Base-by-base conservation (phyloP, 345 rosid genomes). In the Hibiscus trionum region DNA sequence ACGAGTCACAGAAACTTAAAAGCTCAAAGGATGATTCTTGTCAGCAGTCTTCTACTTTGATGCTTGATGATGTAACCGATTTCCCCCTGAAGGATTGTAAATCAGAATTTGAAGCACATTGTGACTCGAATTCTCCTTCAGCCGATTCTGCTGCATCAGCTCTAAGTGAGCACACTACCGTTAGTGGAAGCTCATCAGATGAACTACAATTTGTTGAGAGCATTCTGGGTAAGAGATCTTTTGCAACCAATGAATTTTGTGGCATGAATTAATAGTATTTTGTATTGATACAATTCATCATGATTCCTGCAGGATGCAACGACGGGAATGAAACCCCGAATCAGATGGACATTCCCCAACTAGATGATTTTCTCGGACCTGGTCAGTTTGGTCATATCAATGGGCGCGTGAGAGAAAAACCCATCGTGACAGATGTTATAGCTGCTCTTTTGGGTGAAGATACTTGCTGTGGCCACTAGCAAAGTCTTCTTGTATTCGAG, bases 81-180 rank as follows among this genome's bases (percentile, higher is more conserved):
- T 56, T 19, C 9, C 29, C 68, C 8, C 12, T 12, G 8, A 46
- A 72, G 61, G 47, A 42, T 24, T 55, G 71, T 19, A 61, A 66
- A 68, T 53, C 61, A 33, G 76, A 46, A 75, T 78, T 11, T 68
- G 83, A 75, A 66, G 64, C 46, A 21, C 69, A 71, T 44, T 73
- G 75, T 5, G 83, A 81, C 72, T 79, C 79, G 29, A 79, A 82
- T 44, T 81, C 90, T 33, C 79, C 82, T 61, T 74, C 76, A 58
- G 73, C 77, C 66, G 76, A 73, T 73, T 76, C 82, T 52, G 75
- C 82, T 73, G 55, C 80, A 55, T 81, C 85, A 19, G 66, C 73
- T 14, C 65, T 77, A 44, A 76, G 74, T 9, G 82, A 73, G 63
- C 65, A 72, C 27, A 67, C 87, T 65, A 80, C 79, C 37, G 70